These are phyloP conservation scores for Didymella sp. DNA, from an alignment of 2,329 filamentous ascomycete species.

Conservation along the genomic window DNA sequence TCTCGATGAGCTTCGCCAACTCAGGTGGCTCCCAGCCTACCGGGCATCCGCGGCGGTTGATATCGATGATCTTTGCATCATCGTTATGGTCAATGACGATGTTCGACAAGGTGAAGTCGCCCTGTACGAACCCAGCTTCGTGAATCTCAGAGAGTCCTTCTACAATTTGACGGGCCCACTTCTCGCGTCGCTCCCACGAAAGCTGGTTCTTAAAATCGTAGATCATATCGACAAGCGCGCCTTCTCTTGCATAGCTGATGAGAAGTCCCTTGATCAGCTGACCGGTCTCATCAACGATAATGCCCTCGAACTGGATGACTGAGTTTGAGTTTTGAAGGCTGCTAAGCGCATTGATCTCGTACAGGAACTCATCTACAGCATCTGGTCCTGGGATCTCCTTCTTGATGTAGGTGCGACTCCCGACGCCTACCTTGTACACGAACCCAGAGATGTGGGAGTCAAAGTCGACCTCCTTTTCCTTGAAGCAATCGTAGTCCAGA, in stretches of 20 bases:
- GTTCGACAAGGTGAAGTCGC: constrained; percentile 96
- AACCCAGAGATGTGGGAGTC: constrained; percentile 95
- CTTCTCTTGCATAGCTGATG: constrained; percentile 85
- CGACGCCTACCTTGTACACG: constrained; percentile 86
- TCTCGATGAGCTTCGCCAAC: constrained; percentile 82
- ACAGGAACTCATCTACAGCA: constrained; percentile 93
- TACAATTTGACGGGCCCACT: constrained; percentile 91
- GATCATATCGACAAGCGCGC: constrained; percentile 87
- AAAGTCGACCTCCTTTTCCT: constrained; percentile 79
- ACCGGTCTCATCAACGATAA: constrained; percentile 80
- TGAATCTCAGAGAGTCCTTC: constrained; percentile 90
- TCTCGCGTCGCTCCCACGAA: constrained; percentile 76
- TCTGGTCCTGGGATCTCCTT: constrained; percentile 98
- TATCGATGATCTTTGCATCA: constrained; percentile 96
- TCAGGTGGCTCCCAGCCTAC: constrained; percentile 98
- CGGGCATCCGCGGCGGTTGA: constrained; percentile 95
- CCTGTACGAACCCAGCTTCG: constrained; percentile 94
- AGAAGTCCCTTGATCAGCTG: constrained; percentile 84
- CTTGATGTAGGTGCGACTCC: constrained; percentile 80
- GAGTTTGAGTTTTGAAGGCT: constrained; percentile 73
- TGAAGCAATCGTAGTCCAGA: constrained; percentile 64
- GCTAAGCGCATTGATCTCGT: constrained; percentile 95
- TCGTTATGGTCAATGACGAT: constrained; percentile 88
- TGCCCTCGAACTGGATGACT: constrained; percentile 85
- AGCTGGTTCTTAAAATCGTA: constrained; percentile 74